phyloP scores from a whole-genome alignment of 2,329 filamentous ascomycete species.

The Helotiales sp. region DNA sequence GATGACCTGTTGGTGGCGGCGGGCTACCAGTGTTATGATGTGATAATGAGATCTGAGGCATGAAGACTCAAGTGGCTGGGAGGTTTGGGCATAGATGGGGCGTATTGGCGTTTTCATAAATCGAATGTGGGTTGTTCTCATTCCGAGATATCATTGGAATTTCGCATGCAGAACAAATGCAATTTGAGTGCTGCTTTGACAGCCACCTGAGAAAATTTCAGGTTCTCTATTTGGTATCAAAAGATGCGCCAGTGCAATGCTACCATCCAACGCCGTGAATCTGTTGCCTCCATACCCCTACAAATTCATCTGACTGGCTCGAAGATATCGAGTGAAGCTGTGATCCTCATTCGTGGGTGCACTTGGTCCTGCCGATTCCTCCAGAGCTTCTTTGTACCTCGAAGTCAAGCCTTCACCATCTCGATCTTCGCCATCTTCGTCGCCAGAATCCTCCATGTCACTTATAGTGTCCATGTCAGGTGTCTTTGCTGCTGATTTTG shows the following conservation, averaged over 20 bases:
- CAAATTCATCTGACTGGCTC: constrained; percentile 42
- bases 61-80: neutral
- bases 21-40: neutral
- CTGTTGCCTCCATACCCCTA: constrained; percentile 25
- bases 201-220: constrained; percentile 1
- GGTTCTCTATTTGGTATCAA: constrained; percentile 37
- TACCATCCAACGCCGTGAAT: constrained; percentile 32
- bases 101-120: constrained; percentile 18
- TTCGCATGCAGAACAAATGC: neutral
- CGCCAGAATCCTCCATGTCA: constrained; percentile 52
- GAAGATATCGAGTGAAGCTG: constrained; percentile 44
- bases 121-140: neutral
- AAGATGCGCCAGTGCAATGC: constrained; percentile 41
- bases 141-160: neutral
- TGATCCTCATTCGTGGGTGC: constrained; percentile 39
- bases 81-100: constrained; percentile 19
- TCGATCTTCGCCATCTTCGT: constrained; percentile 63
- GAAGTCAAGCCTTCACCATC: constrained; percentile 70
- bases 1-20: constrained; percentile 56
- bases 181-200: neutral
- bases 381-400: constrained; percentile 78
- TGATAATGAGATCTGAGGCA: neutral
- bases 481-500: constrained; percentile 33
- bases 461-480: constrained; percentile 46
- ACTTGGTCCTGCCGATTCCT: constrained; percentile 51